phyloP scores from a whole-genome alignment of 345 rosid genomes.

The Corymbia maculata region DNA sequence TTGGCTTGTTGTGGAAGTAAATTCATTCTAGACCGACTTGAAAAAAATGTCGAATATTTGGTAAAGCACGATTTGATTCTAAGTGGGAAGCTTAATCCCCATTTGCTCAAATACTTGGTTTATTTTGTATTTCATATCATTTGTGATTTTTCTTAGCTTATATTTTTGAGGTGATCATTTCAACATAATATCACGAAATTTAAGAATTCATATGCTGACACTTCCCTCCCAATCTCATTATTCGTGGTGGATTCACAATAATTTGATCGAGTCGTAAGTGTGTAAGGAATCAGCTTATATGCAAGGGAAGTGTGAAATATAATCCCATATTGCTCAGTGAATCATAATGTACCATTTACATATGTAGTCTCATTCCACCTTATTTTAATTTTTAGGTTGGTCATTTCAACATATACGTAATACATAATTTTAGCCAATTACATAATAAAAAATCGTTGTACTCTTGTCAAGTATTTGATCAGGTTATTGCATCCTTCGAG shows the following conservation, averaged over 20 bases:
- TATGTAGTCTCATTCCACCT: not conserved
- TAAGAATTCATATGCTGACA: not conserved
- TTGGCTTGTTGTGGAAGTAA: not conserved
- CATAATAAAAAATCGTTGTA: too few species aligned
- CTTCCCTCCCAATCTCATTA: not conserved
- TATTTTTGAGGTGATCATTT: not conserved
- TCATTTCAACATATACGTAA: not conserved
- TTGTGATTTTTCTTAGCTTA: not conserved
- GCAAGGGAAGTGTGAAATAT: not conserved
- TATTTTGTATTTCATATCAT: not conserved
- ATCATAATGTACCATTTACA: not conserved
- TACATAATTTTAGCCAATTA: not conserved
- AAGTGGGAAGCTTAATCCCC: not conserved
- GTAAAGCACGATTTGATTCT: not conserved
- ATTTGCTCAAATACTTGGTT: not conserved
- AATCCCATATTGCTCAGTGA: not conserved
- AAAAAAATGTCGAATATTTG: not conserved
- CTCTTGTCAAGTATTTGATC: not conserved
- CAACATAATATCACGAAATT: not conserved
- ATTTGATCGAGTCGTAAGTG: not conserved
- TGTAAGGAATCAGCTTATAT: rapidly evolving
- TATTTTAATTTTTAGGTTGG: not conserved
- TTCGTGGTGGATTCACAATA: not conserved
- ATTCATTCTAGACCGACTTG: not conserved
- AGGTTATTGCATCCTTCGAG: rapidly evolving